Evolutionary conservation across 2,329 filamentous ascomycete species (phyloP), one percentile per base, ranked within the genome.

Genomic region (Sphaerulina populicola): DNA sequence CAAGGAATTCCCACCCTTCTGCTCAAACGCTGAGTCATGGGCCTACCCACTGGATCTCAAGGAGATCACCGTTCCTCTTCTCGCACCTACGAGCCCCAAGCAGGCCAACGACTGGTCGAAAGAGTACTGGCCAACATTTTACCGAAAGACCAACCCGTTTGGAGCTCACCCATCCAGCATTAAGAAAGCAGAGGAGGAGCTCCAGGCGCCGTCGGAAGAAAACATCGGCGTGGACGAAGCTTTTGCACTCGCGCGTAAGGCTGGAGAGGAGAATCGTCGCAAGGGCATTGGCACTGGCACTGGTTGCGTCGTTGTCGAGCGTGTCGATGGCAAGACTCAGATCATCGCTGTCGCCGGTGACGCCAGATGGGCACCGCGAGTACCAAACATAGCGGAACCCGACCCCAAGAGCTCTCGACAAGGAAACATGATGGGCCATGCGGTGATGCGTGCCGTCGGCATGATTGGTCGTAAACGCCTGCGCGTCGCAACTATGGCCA

Each of bases 131-230:
- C 88, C 88, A 10, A 85, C 83, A 1, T 80, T 90, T 44, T 94
- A 93, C 71, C 84, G 87, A 57, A 89, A 89, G 72, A 90, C 85
- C 59, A 93, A 93, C 64, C 87, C 87, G 2, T 86, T 90, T 53
- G 88, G 88, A 3, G 87, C 88, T 14, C 88, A 94, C 64, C 87
- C 87, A 55, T 81, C 82, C 62, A 79, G 86, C 64, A 80, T 91
- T 50, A 74, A 78, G 38, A 81, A 84, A 53, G 81, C 83, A 27
- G 83, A 84, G 36, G 78, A 82, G 10, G 82, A 87, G 54, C 79
- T 94, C 47, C 75, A 77, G 51, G 47, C 58, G 15, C 58, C 63
- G 42, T 49, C 50, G 18, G 49, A 51, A 11, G 58, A 56, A 37
- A 63, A 64, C 51, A 70, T 76, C 41, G 78, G 85, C 57, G 80